phyloP scores from a whole-genome alignment of 257 asterid genomes.

The Paulownia fortunei region DNA sequence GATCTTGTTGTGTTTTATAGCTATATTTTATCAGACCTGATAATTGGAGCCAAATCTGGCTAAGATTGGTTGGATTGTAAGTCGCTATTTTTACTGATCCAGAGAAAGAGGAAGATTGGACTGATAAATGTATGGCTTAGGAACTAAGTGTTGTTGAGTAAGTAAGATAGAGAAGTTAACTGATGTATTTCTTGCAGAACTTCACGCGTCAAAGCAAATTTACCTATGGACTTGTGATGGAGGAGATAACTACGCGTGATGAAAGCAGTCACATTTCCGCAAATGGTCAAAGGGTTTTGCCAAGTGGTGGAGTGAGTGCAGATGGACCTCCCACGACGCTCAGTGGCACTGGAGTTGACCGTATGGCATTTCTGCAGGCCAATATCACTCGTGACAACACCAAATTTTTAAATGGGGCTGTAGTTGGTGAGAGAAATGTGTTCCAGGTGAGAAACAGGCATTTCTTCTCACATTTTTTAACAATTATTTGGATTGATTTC shows the following conservation, averaged over 20 bases:
- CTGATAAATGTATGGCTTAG: neutral
- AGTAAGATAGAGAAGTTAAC: constrained; percentile 1
- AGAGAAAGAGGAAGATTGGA: neutral
- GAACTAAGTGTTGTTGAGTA: constrained; percentile 27
- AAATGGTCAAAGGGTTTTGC: constrained; percentile 70
- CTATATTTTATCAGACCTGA: neutral
- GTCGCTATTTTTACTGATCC: constrained; percentile 3
- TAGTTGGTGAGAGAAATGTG: constrained; percentile 82
- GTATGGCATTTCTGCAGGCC: constrained; percentile 76
- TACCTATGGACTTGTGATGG: constrained; percentile 82
- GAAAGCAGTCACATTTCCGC: constrained; percentile 77
- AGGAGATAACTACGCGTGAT: constrained; percentile 87
- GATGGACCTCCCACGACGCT: constrained; percentile 95
- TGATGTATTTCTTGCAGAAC: constrained; percentile 57
- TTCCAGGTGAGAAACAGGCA: constrained; percentile 62
- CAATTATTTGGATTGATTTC: neutral
- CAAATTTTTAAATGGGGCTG: constrained; percentile 73
- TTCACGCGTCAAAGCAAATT: constrained; percentile 91
- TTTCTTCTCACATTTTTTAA: neutral
- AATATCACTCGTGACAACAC: constrained; percentile 87
- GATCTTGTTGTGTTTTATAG: neutral
- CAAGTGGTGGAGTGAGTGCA: constrained; percentile 70
- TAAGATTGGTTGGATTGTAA: neutral
- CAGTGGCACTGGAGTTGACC: constrained; percentile 86
- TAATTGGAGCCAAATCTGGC: constrained; percentile 1